Percentiles rank a stretch among this genome's conserved stretches.
phyloP scores from a whole-genome alignment of 169 alveolate genomes.

The Plasmodium yoelii region DNA sequence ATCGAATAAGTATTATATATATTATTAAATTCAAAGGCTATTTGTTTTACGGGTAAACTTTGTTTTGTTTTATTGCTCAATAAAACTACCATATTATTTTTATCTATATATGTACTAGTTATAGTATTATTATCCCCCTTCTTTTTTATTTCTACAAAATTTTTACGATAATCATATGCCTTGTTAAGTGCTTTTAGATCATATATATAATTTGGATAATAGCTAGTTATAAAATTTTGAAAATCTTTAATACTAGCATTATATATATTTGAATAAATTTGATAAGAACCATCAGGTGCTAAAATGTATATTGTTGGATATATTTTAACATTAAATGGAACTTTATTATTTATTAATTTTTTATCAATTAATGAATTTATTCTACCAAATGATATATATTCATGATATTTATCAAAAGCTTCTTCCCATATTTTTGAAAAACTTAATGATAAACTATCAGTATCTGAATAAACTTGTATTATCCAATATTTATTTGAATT shows the following conservation, averaged over 20 bases:
- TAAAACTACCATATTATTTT: slow-evolving; percentile 24
- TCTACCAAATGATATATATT: slow-evolving; percentile 78
- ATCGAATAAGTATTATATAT: slow-evolving; percentile 32
- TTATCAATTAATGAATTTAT: slow-evolving; percentile 77
- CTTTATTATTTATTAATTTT: slow-evolving; percentile 66
- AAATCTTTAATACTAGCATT: slow-evolving; percentile 77
- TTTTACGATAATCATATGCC: neutral
- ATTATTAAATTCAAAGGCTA: slow-evolving; percentile 26
- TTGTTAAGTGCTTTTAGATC: slow-evolving; percentile 12
- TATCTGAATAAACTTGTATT: slow-evolving; percentile 80
- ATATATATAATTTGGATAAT: slow-evolving; percentile 67
- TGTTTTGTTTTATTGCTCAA: slow-evolving; percentile 37
- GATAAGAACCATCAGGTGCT: slow-evolving; percentile 78
- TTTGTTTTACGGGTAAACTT: slow-evolving; percentile 43
- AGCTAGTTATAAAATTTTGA: slow-evolving; percentile 52
- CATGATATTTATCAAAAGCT: slow-evolving; percentile 78
- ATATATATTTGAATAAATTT: slow-evolving; percentile 77
- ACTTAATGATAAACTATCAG: slow-evolving; percentile 78
- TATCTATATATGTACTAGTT: slow-evolving; percentile 25
- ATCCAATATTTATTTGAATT: slow-evolving; percentile 78
- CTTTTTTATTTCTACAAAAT: neutral
- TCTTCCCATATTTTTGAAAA: slow-evolving; percentile 84
- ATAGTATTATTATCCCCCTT: neutral
- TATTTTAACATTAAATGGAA: slow-evolving; percentile 80
- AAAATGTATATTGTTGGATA: slow-evolving; percentile 80